Evolutionary conservation across 192 early-diverging fungal genomes (phyloP).

Genomic region (Haplosporangium gracile): DNA sequence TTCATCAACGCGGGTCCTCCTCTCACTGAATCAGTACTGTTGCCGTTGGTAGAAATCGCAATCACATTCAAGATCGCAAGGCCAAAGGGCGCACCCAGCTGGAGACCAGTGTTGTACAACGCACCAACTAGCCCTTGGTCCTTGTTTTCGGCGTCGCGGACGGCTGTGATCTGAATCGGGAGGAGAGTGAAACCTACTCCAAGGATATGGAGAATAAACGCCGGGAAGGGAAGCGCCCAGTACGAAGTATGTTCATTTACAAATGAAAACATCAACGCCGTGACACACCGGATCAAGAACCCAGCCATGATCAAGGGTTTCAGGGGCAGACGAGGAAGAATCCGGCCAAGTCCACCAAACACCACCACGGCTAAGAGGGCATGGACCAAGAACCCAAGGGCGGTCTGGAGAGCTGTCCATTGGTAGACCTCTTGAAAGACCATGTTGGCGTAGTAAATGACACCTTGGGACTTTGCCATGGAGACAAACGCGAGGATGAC

Average conservation of each 20-base stretch:
- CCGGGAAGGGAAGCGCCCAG: conserved; percentile 45
- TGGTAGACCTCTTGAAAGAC: conserved; percentile 59
- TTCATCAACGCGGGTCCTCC: conserved; percentile 41
- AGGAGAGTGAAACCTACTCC: conserved; percentile 29
- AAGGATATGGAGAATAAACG: conserved; percentile 29
- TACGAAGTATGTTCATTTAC: conserved; percentile 23
- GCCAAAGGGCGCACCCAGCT: conserved; percentile 49
- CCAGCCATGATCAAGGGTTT: conserved; percentile 35
- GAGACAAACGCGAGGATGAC: conserved; percentile 53
- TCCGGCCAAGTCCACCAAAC: conserved; percentile 38
- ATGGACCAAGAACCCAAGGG: conserved; percentile 57
- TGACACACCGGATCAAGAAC: conserved; percentile 6
- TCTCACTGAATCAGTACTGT: not conserved
- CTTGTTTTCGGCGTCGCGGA: conserved; percentile 30
- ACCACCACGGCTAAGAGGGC: conserved; percentile 50
- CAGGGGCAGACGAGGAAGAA: conserved; percentile 35
- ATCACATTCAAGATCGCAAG: conserved; percentile 50
- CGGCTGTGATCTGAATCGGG: conserved; percentile 34
- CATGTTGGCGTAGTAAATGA: conserved; percentile 60
- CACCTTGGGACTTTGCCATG: conserved; percentile 47
- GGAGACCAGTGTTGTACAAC: conserved; percentile 45
- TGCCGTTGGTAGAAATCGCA: conserved; percentile 26
- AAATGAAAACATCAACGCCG: conserved; percentile 38
- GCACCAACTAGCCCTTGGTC: conserved; percentile 47
- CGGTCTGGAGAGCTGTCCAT: conserved; percentile 55